Base-by-base conservation (phyloP, 2,329 filamentous ascomycete genomes). In the Cladosporium sp. region DNA sequence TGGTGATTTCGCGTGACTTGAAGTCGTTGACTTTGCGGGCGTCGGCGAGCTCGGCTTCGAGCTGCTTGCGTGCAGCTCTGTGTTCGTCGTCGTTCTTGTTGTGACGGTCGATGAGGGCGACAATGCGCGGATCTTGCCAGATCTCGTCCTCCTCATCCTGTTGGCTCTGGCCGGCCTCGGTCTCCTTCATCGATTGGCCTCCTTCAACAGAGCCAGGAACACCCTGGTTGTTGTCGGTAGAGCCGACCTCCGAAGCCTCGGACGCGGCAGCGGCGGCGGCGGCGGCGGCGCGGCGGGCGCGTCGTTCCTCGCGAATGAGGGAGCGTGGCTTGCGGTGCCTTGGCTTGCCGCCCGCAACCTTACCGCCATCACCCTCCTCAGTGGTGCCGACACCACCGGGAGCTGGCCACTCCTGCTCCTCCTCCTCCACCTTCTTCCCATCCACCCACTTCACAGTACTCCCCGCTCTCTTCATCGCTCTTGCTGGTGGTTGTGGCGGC, bases 171-270 rank as follows among this genome's bases (percentile, higher is more conserved):
- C 56, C 56, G 34, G 34, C 36, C 32, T 39, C 56, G 14, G 39
- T 3, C 30, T 54, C 51, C 26, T 7, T 54, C 51, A 54, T 54
- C 51, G 26, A n/a, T 28, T 14, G 26, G 54, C n/a, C 23, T 32
- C 18, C n/a, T 23, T 36, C n/a, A 21, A 21, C 54, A 58, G 56
- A 58, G 56, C 32, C 56, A 58, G 56, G 56, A 58, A 28, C 21
- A 58, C 56, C 56, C 56, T 58, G 56, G 56, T 58, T 58, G 56
- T 34, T 21, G 28, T 32, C n/a, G 54, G 10, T 32, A 46, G 39
- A n/a, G 21, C 39, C 39, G 39, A 46, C 39, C 30, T 57, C 32
- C 32, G 34, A 23, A 28, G 34, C 23, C 28, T 21, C 14, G 51
- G 13, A 14, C 25, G 51, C 51, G 18, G 51, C 25, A 6, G 7